Conservation (phyloP, 2,329 filamentous ascomycete species). For the Trichophyton verrucosum region DNA sequence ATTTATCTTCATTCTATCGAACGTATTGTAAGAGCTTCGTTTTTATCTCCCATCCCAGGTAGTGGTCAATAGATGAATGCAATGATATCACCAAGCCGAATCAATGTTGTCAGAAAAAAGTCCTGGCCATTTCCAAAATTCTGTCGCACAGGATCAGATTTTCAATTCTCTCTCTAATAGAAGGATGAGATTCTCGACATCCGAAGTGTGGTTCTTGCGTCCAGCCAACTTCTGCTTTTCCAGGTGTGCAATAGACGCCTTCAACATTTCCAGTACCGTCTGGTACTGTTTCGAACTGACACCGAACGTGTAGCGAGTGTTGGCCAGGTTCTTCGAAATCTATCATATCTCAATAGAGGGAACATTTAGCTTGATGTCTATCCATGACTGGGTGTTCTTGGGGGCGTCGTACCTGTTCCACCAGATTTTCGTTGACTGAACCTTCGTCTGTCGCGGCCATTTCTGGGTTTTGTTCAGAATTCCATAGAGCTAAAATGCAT, state of each 20-base stretch:
- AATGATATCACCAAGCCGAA: not conserved
- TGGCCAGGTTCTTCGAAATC: conserved; percentile 33
- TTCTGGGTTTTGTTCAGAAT: not conserved
- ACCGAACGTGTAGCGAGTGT: conserved; percentile 30
- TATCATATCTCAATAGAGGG: conserved; percentile 9
- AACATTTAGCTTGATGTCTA: not conserved
- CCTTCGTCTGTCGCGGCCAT: not conserved
- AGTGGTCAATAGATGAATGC: not conserved
- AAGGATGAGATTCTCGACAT: conserved; percentile 5
- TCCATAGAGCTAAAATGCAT: too few relatives aligned
- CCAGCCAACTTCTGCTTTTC: conserved; percentile 9
- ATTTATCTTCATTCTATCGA: not conserved
- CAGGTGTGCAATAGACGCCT: conserved; percentile 22
- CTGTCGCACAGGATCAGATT: not conserved
- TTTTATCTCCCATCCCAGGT: not conserved
- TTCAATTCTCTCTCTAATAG: conserved; percentile 9
- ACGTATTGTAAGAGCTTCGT: not conserved
- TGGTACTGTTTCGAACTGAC: conserved; percentile 27
- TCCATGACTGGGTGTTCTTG: not conserved
- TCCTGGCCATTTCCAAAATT: not conserved
- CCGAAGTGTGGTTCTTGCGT: not conserved
- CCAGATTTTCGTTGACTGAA: not conserved
- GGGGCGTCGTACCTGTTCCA: not conserved
- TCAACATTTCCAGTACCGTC: conserved; percentile 26
- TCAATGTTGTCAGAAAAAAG: not conserved